phyloP scores from a whole-genome alignment of 1,139 yeast genomes.

The Suhomyces anneliseae region DNA sequence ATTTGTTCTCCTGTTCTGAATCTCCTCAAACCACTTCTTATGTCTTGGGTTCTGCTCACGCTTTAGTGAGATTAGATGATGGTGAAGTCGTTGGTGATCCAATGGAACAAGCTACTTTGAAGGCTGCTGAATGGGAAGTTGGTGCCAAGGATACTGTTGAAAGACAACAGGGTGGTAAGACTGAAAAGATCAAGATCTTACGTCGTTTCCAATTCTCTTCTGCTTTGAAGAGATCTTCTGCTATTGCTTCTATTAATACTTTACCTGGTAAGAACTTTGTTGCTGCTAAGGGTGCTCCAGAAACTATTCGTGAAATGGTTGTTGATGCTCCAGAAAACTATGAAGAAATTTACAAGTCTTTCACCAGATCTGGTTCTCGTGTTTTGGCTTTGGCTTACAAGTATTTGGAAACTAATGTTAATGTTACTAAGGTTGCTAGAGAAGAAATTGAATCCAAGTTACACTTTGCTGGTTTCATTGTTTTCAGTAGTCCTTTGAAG shows the following conservation, averaged over 20 bases:
- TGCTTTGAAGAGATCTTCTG: conserved; percentile 91
- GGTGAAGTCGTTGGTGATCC: conserved; percentile 99
- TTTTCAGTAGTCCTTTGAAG: conserved; percentile 96
- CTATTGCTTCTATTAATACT: conserved; percentile 66
- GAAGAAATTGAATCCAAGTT: conserved; percentile 73
- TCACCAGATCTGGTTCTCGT: conserved; percentile 94
- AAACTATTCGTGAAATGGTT: conserved; percentile 82
- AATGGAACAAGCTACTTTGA: conserved; percentile 95
- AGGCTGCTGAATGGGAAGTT: conserved; percentile 84
- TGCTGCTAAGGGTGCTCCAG: conserved; percentile 99
- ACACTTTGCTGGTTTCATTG: conserved; percentile 87
- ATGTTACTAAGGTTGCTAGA: conserved; percentile 60
- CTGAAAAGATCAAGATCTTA: conserved; percentile 65
- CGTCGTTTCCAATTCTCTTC: conserved; percentile 98
- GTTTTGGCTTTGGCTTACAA: conserved; percentile 93
- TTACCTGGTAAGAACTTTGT: conserved; percentile 61
- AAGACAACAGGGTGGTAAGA: conserved; percentile 37
- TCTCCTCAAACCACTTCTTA: conserved; percentile 67
- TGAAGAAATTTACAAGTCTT: conserved; percentile 84
- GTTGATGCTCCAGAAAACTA: conserved; percentile 70
- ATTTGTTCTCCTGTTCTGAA: conserved; percentile 55
- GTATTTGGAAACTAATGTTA: conserved; percentile 53
- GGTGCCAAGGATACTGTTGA: conserved; percentile 69
- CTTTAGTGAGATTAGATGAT: conserved; percentile 87
- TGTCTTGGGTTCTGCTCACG: conserved; percentile 94